Evolutionary conservation across 805 yeast species (phyloP).

Genomic region (Suhomyces emberorum): DNA sequence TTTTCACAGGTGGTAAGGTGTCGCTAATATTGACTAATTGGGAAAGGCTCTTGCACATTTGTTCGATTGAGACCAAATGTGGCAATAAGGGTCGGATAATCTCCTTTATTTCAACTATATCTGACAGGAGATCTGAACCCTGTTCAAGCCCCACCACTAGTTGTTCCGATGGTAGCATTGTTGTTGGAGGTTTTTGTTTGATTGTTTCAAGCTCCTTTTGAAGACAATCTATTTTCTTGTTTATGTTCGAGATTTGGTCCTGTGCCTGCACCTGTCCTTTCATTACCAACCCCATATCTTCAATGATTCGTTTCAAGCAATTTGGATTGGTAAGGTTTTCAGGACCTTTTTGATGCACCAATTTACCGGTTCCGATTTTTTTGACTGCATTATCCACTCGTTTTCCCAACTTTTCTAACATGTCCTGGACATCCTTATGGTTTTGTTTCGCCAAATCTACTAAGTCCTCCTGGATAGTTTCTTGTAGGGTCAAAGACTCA

Average conservation of each 20-base stretch:
- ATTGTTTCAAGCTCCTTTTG: background rate
- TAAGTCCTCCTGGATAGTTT: conserved; percentile 5
- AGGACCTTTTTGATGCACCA: no score
- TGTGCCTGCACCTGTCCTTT: background rate
- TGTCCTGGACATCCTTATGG: background rate
- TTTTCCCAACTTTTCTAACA: background rate
- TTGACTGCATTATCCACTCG: background rate
- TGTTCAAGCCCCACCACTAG: background rate
- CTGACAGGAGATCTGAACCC: background rate
- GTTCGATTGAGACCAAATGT: conserved; percentile 11
- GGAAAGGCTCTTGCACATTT: background rate
- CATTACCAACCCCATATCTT: background rate
- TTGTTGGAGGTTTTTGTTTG: background rate
- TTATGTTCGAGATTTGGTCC: background rate
- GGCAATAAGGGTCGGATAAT: conserved; percentile 16
- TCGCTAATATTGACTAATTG: background rate
- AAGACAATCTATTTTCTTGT: background rate
- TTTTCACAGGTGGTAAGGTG: background rate
- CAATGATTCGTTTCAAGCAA: no score
- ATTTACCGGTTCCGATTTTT: background rate
- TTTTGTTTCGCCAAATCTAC: background rate
- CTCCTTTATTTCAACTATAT: conserved; percentile 14
- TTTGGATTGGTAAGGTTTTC: background rate
- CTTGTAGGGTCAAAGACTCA: conserved; percentile 26
- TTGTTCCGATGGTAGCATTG: background rate